A percentile compares a stretch with the other conserved stretches of the same genome.
Conservation (phyloP, 345 rosid species). For the Bruguiera sexangula region DNA sequence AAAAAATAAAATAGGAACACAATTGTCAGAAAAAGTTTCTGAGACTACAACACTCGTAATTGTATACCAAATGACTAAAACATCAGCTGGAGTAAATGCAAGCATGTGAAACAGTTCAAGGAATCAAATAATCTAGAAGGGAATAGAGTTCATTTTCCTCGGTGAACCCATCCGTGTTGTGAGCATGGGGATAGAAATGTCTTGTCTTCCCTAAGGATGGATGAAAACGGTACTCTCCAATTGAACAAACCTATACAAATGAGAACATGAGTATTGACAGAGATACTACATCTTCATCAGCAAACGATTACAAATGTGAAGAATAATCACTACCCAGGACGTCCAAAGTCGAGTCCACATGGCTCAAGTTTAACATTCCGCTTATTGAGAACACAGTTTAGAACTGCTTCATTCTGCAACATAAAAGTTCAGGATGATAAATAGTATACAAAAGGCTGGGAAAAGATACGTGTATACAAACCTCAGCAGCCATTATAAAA, state of each 20-base stretch:
- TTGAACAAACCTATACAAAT: constrained; percentile 41
- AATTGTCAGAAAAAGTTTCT: constrained; percentile 5
- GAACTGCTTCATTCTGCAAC: too few relatives aligned
- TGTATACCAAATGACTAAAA: background rate
- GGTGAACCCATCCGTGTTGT: constrained; percentile 11
- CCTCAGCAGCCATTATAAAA: too few relatives aligned
- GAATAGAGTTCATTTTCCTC: constrained; percentile 41
- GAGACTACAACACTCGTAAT: background rate
- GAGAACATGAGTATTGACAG: constrained; percentile 1
- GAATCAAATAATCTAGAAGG: background rate
- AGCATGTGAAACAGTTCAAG: background rate
- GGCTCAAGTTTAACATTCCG: too few relatives aligned
- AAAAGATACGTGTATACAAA: too few relatives aligned
- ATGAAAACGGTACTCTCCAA: constrained; percentile 72
- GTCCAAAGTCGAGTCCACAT: too few relatives aligned
- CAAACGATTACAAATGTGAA: background rate
- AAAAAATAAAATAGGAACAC: background rate
- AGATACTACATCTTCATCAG: background rate
- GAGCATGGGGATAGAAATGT: constrained; percentile 82
- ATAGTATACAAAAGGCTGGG: too few relatives aligned
- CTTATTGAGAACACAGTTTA: too few relatives aligned
- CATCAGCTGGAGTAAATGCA: background rate
- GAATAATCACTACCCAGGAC: background rate
- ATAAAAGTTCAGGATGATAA: too few relatives aligned
- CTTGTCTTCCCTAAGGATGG: constrained; percentile 71